Evolutionary conservation across 805 yeast species (phyloP).

Genomic region (Pichia membranifaciens): DNA sequence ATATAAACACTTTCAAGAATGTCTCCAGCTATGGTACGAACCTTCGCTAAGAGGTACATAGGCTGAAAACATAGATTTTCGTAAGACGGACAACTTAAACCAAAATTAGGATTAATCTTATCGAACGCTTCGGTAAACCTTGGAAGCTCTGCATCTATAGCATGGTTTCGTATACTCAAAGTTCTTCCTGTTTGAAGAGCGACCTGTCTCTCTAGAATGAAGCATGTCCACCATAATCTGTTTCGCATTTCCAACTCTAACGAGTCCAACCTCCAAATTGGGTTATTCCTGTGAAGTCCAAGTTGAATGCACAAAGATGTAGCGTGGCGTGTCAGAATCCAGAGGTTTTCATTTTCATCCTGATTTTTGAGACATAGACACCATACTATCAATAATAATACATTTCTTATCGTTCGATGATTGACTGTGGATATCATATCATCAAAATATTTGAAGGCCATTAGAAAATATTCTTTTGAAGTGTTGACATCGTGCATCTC

Average conservation of each 20-base stretch:
- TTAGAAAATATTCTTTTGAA: not conserved
- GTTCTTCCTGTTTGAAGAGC: conserved; percentile 5
- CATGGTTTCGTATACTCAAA: conserved; percentile 1
- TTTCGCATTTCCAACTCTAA: not conserved
- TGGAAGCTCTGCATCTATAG: conserved; percentile 5
- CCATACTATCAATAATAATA: not conserved
- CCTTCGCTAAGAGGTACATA: not conserved
- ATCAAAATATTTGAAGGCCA: conserved; percentile 1
- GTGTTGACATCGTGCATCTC: not conserved
- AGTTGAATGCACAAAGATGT: conserved; percentile 1
- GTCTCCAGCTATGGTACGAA: conserved; percentile 3
- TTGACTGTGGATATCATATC: not conserved
- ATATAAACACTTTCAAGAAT: conserved; percentile 6
- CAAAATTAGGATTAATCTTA: not conserved
- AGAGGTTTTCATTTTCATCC: conserved; percentile 6
- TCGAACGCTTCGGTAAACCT: not conserved
- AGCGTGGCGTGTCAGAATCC: conserved; percentile 2
- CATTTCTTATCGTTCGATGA: not conserved
- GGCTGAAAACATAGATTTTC: not conserved
- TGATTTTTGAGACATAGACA: not conserved
- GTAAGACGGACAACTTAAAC: not conserved
- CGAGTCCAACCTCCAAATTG: not conserved
- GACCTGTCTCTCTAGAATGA: not conserved
- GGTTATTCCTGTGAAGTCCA: conserved; percentile 2
- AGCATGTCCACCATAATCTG: conserved; percentile 1